Evolutionary conservation across 306 rosid species (phyloP).

Genomic region (Cercis canadensis): DNA sequence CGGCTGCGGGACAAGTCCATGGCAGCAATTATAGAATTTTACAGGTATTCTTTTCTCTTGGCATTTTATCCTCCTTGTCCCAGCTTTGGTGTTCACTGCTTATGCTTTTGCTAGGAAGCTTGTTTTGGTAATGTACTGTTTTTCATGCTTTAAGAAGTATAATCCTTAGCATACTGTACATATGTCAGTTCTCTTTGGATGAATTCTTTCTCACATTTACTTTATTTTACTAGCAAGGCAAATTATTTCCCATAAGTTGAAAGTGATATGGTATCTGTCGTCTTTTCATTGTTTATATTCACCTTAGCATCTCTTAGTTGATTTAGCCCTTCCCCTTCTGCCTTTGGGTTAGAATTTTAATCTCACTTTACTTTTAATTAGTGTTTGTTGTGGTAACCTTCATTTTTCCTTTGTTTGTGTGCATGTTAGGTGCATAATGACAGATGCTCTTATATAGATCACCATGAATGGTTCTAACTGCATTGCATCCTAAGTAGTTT

Average conservation of each 20-base stretch:
- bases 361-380: too few relatives aligned
- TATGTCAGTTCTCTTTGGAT: background rate
- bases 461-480: background rate
- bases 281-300: background rate
- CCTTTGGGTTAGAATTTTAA: background rate
- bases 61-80: slow-evolving; percentile 13
- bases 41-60: slow-evolving; percentile 62
- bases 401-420: too few relatives aligned
- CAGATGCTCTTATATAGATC: too few relatives aligned
- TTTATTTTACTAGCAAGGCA: background rate
- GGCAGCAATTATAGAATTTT: slow-evolving; percentile 85
- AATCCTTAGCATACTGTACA: slow-evolving; percentile 3
- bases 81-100: background rate
- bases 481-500: background rate
- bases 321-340: background rate
- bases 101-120: slow-evolving; percentile 11
- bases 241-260: background rate
- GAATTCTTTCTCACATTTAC: background rate
- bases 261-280: background rate
- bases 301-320: background rate
- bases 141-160: too few relatives aligned
- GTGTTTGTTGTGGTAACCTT: too few relatives aligned
- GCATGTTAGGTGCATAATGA: background rate
- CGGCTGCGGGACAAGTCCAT: slow-evolving; percentile 60
- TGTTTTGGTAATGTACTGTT: background rate